Evolutionary conservation across 2,329 filamentous ascomycete species (phyloP).

Genomic region (Claviceps humidiphila): DNA sequence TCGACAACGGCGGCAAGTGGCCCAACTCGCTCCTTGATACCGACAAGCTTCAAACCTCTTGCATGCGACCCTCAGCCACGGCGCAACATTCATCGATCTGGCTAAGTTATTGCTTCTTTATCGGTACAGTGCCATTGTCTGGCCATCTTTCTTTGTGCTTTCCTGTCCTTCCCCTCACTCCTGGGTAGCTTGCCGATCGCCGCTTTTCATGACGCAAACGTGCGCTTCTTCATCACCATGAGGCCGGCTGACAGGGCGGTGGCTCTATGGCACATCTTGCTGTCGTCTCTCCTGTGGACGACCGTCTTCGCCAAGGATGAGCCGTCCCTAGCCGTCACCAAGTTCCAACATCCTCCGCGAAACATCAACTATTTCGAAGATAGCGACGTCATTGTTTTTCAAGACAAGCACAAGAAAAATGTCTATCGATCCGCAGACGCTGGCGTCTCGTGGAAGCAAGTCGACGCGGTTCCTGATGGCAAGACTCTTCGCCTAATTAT

Average conservation of each 20-base stretch:
- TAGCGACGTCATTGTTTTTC: slow-evolving; percentile 67
- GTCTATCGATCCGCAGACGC: slow-evolving; percentile 72
- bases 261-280: slow-evolving; percentile 34
- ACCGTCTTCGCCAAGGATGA: slow-evolving; percentile 41
- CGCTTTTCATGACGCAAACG: slow-evolving; percentile 28
- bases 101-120: not conserved
- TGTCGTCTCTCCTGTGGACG: slow-evolving; percentile 33
- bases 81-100: not conserved
- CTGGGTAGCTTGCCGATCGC: not conserved
- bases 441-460: slow-evolving; percentile 59
- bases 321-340: slow-evolving; percentile 51
- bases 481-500: slow-evolving; percentile 51
- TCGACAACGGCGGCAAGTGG: too few relatives aligned
- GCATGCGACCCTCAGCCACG: not conserved
- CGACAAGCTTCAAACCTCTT: not conserved
- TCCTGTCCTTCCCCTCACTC: not conserved
- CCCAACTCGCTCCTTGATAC: not conserved
- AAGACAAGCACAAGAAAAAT: slow-evolving; percentile 48
- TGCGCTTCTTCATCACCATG: slow-evolving; percentile 33
- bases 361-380: slow-evolving; percentile 85
- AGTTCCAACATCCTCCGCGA: slow-evolving; percentile 52
- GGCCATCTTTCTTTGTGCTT: not conserved
- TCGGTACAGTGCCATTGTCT: not conserved
- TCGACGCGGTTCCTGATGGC: slow-evolving; percentile 52
- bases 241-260: slow-evolving; percentile 36